Base-by-base conservation (phyloP, 495 filamentous ascomycete species). In the Extremus antarcticus region DNA sequence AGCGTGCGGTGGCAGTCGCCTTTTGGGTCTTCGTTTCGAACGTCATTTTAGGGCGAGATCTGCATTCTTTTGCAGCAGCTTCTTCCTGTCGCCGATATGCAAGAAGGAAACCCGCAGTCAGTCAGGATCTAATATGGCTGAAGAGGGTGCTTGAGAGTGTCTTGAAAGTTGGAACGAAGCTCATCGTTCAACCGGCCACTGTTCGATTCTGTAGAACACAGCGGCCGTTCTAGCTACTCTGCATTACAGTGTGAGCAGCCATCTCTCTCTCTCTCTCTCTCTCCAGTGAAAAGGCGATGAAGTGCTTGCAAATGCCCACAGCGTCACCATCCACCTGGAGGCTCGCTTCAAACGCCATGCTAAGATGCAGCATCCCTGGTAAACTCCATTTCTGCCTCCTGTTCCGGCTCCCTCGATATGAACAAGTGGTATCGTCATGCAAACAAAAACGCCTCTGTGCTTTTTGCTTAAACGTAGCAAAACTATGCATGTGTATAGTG, bases 391-490 rank as follows among this genome's bases (percentile, higher is more conserved):
- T 13, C 13, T 13, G 4, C 13, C 29, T 13, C 29, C 13, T 35
- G 7, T 35, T 13, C 29, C 29, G 13, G 29, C 29, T 7, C n/a
- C n/a, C n/a, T n/a, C 4, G 13, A 35, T 35, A 35, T 35, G 29
- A 35, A 35, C 29, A 35, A 35, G 29, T 35, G 29, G 29, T 35
- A 35, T 35, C 29, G 13, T 35, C 29, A 35, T 35, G 29, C 29
- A 35, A 13, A 4, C 8, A 17, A n/a, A 45, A 45, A 45, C 41
- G 41, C 41, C 29, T 35, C 7, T 35, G 29, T 35, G 29, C 29
- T 35, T 45, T 45, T 45, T 45, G 41, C 41, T 45, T 13, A 17
- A 45, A 45, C 41, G 41, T n/a, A 45, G 41, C 41, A 45, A 45
- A 45, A 45, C 8, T 17, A 45, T 45, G 41, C 41, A 45, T 45